These are phyloP conservation scores for Crucihimalaya himalaica DNA, from an alignment of 345 rosid species.

Conservation along the genomic window DNA sequence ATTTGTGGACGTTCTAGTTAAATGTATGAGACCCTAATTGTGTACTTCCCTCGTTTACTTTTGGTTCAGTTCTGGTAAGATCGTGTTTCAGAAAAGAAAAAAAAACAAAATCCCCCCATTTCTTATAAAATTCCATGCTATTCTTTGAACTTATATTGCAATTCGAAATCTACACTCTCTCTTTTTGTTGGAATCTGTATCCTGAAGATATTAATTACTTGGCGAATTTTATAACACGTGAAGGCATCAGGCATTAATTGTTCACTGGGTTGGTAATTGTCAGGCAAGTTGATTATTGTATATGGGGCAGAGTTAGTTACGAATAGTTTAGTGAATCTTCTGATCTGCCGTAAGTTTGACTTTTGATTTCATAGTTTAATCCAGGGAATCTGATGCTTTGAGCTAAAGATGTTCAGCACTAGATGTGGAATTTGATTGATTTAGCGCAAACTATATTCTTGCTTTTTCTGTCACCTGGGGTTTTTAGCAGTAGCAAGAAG, in stretches of 20 bases:
- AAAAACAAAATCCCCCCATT: background rate
- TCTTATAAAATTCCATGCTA: constrained; percentile 19
- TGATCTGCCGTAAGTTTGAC: background rate
- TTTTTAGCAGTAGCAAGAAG: background rate
- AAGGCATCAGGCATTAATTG: constrained; percentile 4
- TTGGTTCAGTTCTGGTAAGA: constrained; percentile 8
- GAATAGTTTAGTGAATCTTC: constrained; percentile 14
- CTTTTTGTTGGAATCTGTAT: background rate
- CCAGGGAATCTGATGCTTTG: constrained; percentile 9
- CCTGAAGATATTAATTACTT: background rate
- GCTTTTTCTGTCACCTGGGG: background rate
- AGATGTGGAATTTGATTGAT: background rate
- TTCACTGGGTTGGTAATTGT: background rate
- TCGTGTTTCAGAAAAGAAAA: background rate
- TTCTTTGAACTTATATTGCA: constrained; percentile 21
- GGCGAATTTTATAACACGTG: constrained; percentile 14
- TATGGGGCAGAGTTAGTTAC: constrained; percentile 29
- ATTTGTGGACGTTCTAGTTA: constrained; percentile 72
- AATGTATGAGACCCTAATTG: constrained; percentile 68
- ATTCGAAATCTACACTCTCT: background rate
- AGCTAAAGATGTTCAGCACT: background rate
- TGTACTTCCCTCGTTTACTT: constrained; percentile 7
- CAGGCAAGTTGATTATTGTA: constrained; percentile 12
- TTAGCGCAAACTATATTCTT: background rate
- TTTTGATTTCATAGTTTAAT: background rate